Evolutionary conservation across 805 yeast genomes (phyloP), one percentile per base, ranked within the genome.

Genomic region (Candida insectorum): DNA sequence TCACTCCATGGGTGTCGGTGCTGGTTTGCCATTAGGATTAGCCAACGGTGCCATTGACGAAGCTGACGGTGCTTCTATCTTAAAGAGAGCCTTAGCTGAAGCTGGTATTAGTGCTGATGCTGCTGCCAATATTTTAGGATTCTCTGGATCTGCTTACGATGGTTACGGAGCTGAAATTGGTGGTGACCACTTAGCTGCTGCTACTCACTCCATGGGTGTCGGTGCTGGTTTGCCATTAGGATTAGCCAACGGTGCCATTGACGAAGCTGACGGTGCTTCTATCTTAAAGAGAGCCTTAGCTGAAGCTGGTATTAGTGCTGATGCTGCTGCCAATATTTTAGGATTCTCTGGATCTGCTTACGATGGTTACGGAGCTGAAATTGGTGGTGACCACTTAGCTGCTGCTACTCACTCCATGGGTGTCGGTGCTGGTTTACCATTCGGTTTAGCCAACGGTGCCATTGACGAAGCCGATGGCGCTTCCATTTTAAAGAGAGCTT

Each of bases 181-280:
- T 6, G 47, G 48, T 31, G 42, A 36, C 33, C 39, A 46, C 34
- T 11, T 41, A 20, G 42, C 24, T 25, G 49, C 37, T 18, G 40
- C 31, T 16, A 35, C 39, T 17, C 47, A 37, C 19, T 27, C 32
- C 15, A 33, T 23, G 13, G 40, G 34, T 31, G 20, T 27, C 19
- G 36, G 26, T 20, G 39, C 35, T 31, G 24, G 16, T 5, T 2
- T 24, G 13, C 31, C 33, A 30, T 24, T 18, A 31, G 36, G 22
- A 14, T 16, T 17, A 10, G 34, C 24, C 12, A 30, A 20, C n/a
- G 45, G 33, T 30, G 44, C 28, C n/a, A 24, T 28, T 12, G 30
- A 28, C 9, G 41, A 30, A 16, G 42, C 20, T 20, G 39, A 31
- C 14, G 35, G 17, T 10, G 45, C 24, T 3, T 17, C 37, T 13